phyloP scores from a whole-genome alignment of 768 basidiomycete species.

The Podaxis pistillaris region DNA sequence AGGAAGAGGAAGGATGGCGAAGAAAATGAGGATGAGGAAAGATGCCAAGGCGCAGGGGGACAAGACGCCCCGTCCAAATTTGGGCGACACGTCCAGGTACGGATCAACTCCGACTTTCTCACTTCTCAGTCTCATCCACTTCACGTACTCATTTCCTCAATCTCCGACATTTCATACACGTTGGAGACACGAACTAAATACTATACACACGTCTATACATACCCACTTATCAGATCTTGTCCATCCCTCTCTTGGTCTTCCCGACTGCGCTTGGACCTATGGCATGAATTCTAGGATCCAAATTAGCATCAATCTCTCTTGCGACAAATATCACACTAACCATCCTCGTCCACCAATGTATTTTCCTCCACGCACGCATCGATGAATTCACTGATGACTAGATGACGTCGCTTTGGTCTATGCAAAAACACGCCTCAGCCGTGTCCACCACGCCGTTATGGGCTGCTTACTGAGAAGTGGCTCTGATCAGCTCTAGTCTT shows the following conservation, averaged over 20 bases:
- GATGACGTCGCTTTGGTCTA: constrained; percentile 79
- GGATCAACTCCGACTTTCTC: constrained; percentile 17
- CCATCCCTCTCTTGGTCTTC: not conserved
- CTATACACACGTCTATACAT: constrained; percentile 1
- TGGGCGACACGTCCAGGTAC: constrained; percentile 9
- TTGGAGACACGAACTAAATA: constrained; percentile 8
- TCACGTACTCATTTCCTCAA: not conserved
- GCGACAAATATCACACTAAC: constrained; percentile 37
- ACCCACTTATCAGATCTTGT: constrained; percentile 5
- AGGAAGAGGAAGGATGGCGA: not conserved
- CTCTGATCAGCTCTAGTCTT: constrained; percentile 65
- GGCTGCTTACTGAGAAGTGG: constrained; percentile 63
- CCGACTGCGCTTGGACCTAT: constrained; percentile 9
- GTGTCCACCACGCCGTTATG: constrained; percentile 3
- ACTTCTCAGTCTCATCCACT: constrained; percentile 5
- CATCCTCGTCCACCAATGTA: constrained; percentile 83
- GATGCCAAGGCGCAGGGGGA: constrained; percentile 10
- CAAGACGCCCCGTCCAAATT: constrained; percentile 12
- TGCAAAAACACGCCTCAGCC: constrained; percentile 16
- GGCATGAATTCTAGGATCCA: constrained; percentile 24
- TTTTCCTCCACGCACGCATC: constrained; percentile 78
- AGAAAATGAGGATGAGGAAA: constrained; percentile 9
- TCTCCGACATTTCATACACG: constrained; percentile 8
- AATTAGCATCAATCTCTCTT: not conserved
- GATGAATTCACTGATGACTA: constrained; percentile 78